Percentiles rank a stretch among this genome's conserved stretches.
Evolutionary conservation across 2,329 filamentous ascomycete species (phyloP).

Genomic region (Fusarium algeriense): DNA sequence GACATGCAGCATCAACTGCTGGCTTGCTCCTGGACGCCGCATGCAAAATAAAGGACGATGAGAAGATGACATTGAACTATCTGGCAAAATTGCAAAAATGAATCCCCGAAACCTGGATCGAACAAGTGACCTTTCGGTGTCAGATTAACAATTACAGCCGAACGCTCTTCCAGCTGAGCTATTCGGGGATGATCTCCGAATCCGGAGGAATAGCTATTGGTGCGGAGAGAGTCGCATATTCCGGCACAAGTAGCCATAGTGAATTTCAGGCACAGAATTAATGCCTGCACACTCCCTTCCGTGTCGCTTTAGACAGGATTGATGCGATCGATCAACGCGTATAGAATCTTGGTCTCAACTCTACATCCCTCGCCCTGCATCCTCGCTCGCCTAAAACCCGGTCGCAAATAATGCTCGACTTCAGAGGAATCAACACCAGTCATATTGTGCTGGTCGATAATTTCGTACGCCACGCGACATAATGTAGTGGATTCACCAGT

Average conservation of each 20-base stretch:
- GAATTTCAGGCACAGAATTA: too few relatives aligned
- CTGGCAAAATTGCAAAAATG: neutral
- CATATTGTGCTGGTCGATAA: conserved; percentile 19
- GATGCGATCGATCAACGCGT: conserved; percentile 23
- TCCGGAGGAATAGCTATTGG: conserved; percentile 4
- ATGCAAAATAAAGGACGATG: neutral
- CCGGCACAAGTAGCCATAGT: neutral
- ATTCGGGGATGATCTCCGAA: conserved; percentile 5
- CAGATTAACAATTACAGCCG: conserved; percentile 7
- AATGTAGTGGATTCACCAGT: conserved; percentile 18
- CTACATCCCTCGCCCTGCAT: conserved; percentile 17
- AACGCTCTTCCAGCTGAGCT: conserved; percentile 9
- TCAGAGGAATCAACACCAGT: neutral
- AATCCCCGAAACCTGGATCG: conserved; percentile 9
- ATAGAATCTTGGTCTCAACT: conserved; percentile 25
- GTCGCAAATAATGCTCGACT: neutral
- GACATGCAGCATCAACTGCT: accelerated
- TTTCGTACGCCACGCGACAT: conserved; percentile 17
- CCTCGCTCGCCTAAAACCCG: conserved; percentile 16
- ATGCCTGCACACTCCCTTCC: too few relatives aligned
- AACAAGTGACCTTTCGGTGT: conserved; percentile 8
- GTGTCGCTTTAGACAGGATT: neutral
- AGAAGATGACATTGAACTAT: too few relatives aligned
- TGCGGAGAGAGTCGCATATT: accelerated
- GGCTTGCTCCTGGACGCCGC: accelerated